Evolutionary conservation across 208 protist genomes (phyloP), one percentile per base, ranked within the genome.

Genomic region (Crithidia thermophila): DNA sequence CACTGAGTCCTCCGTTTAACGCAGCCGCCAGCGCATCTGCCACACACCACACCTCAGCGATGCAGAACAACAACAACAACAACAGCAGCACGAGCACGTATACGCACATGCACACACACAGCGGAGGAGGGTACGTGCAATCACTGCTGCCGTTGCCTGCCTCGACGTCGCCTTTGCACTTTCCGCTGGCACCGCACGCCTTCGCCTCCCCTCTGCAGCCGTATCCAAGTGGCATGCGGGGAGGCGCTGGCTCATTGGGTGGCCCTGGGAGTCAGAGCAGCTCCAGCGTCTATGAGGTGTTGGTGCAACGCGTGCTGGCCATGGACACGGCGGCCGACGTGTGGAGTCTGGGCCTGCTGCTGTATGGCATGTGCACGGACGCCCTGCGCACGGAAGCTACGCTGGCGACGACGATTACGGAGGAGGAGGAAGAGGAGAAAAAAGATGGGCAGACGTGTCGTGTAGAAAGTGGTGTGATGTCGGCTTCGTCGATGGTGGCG

Each of bases 281-380:
- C 47, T 56, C 58, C n/a, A 61, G 52, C 18, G 74, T 71, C 11
- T 75, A 75, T 20, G 57, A 45, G 50, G 21, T 79, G 28, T 55
- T 79, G 9, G 56, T 75, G 21, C 47, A 67, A 16, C 65, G 64
- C 28, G 55, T 79, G 0, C 42, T 79, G 36, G 56, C 69, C 14
- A 58, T 58, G 60, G 62, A 79, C 42, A 73, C 66, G 30, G 53
- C 67, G 27, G 59, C 58, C 36, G 74, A 79, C 33, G 20, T 75
- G 40, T 79, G 74, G 74, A 68, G 74, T 16, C 34, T 79, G 4
- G 74, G 74, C 1, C 20, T 79, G 49, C 57, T 79, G 31, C 51
- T 79, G 27, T 79, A 79, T 50, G 42, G 51, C 31, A 68, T 74
- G 61, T 55, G 46, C 37, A 52, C 59, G 5, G 72, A 65, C 46